A percentile compares a stretch with the other conserved stretches of the same genome.
Conservation (phyloP, 768 basidiomycete genomes). For the Lactarius deliciosus region DNA sequence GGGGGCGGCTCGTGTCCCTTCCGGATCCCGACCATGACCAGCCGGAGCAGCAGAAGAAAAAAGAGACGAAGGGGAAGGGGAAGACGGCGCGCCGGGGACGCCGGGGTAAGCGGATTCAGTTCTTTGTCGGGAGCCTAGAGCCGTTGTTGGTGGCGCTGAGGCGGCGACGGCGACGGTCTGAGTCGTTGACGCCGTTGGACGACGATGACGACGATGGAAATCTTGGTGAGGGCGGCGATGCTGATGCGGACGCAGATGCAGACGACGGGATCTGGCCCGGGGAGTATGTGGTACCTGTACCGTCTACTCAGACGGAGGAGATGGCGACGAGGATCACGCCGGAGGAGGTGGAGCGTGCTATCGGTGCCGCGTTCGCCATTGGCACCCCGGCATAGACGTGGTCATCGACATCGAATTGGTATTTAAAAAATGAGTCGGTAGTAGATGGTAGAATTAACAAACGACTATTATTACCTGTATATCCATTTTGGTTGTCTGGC, state of each 20-base stretch:
- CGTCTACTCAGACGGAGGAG: neutral
- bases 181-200: neutral
- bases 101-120: neutral
- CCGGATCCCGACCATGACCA: constrained; percentile 2
- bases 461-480: neutral
- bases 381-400: neutral
- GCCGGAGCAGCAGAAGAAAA: neutral
- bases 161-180: neutral
- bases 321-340: constrained; percentile 8
- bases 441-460: neutral
- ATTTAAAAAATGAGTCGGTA: neutral
- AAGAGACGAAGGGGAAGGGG: neutral
- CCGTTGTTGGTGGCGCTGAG: neutral
- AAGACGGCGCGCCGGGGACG: neutral
- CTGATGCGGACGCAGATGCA: neutral
- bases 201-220: neutral
- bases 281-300: neutral
- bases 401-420: too few relatives aligned
- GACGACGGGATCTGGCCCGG: constrained; percentile 15
- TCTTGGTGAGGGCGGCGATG: neutral
- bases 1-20: constrained; percentile 11
- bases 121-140: constrained; percentile 8
- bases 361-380: constrained; percentile 18
- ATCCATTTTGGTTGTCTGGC: neutral
- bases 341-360: constrained; percentile 23